Percentiles rank a stretch among this genome's conserved stretches.
Conservation (phyloP, 2,329 filamentous ascomycete species). For the Pestalotiopsis sp. region DNA sequence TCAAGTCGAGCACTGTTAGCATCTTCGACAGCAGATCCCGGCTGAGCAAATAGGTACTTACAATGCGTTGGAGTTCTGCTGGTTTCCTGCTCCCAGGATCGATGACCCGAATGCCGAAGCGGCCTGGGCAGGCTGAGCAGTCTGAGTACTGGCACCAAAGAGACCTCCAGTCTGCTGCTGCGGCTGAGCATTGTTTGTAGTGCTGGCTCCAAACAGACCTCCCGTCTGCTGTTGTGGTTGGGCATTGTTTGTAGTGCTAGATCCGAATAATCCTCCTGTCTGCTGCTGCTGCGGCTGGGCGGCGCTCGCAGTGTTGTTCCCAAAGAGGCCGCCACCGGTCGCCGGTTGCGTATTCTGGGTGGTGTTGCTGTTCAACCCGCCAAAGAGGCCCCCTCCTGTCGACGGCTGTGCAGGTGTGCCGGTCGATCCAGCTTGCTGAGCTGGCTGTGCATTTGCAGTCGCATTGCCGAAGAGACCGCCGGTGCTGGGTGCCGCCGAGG, state of each 20-base stretch:
- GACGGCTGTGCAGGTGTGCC: conserved; percentile 19
- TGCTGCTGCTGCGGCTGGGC: conserved; percentile 9
- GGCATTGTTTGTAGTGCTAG: conserved; percentile 18
- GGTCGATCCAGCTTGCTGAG: background rate
- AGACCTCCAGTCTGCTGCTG: conserved; percentile 9
- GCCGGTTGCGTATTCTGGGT: background rate
- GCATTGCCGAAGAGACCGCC: conserved; percentile 29
- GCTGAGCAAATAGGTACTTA: conserved; percentile 22
- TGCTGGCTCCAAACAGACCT: conserved; percentile 14
- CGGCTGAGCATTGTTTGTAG: conserved; percentile 17
- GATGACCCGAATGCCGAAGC: conserved; percentile 6
- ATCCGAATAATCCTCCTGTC: conserved; percentile 21
- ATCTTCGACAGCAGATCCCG: background rate
- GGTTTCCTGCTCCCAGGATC: background rate
- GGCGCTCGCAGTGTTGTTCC: conserved; percentile 19
- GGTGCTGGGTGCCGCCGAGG: conserved; percentile 27
- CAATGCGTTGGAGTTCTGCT: conserved; percentile 31
- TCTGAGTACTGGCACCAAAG: conserved; percentile 12
- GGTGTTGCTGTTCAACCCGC: conserved; percentile 13
- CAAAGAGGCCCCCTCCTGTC: conserved; percentile 32
- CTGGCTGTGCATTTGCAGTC: conserved; percentile 15
- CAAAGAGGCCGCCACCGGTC: conserved; percentile 10
- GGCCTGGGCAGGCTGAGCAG: conserved; percentile 4
- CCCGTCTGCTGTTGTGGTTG: conserved; percentile 11
- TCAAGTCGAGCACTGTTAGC: background rate